phyloP scores from a whole-genome alignment of 2,329 filamentous ascomycete genomes.

The Aspergillus glaucus region DNA sequence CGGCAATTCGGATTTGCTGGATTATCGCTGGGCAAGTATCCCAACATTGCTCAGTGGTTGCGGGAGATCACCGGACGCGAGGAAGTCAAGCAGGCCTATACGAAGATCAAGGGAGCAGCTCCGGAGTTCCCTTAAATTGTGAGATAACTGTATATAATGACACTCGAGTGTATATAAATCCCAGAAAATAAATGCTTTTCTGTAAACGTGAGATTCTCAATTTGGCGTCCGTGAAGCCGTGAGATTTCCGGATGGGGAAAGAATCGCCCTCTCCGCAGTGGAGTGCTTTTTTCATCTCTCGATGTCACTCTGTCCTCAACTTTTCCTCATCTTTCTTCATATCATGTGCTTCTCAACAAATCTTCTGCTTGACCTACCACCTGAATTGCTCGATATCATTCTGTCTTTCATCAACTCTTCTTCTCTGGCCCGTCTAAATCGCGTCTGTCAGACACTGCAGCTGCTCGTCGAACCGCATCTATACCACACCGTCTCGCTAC shows the following conservation, averaged over 20 bases:
- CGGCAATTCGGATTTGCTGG: constrained; percentile 33
- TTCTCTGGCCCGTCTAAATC: not conserved
- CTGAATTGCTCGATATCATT: not conserved
- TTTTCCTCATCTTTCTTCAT: not conserved
- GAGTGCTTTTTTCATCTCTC: not conserved
- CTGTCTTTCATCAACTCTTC: not conserved
- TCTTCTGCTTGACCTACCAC: not conserved
- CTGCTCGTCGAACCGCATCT: not conserved
- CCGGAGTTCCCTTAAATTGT: not conserved
- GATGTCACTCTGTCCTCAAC: not conserved
- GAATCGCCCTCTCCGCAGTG: not conserved
- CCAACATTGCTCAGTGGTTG: constrained; percentile 36
- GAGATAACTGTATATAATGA: constrained; percentile 5
- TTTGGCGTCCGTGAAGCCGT: not conserved
- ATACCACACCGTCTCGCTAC: not conserved
- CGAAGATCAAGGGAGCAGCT: constrained; percentile 19
- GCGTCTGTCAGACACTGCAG: not conserved
- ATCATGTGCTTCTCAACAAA: not conserved
- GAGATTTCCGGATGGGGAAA: not conserved
- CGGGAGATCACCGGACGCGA: constrained; percentile 27
- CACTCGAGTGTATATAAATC: not conserved
- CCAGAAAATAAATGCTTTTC: too few species aligned
- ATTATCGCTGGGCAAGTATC: constrained; percentile 36
- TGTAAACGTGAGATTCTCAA: not conserved
- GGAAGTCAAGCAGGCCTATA: constrained; percentile 38